Base-by-base conservation (phyloP, 768 basidiomycete genomes). In the Dacryopinax spathularia region DNA sequence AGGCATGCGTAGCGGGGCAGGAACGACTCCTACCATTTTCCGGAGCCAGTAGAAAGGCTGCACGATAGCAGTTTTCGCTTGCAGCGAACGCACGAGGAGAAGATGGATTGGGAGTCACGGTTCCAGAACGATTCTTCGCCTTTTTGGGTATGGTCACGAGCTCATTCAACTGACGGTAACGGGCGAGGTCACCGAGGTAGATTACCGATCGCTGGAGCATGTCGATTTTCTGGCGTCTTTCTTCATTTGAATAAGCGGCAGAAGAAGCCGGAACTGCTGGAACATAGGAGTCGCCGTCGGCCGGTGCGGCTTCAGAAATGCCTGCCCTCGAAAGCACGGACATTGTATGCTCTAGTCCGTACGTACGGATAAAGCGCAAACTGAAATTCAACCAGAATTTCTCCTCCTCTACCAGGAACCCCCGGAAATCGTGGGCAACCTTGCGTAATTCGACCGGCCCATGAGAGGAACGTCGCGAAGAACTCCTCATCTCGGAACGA, bases 161-260 rank as follows among this genome's bases (percentile, higher is more conserved):
- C 69, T 85, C 88, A 69, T 95, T 96, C 39, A 88, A 83, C 69
- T 98, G 94, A 64, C 87, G 81, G 75, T 99, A 99, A 39, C 96
- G 82, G 65, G 92, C 89, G 59, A 99, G 86, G 70, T 99, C 96
- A 12, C 96, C 96, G 9, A 94, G 80, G 72, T 89, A 95, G 20
- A 97, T 85, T 62, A 99, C 77, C 7, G 88, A 85, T 75, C 95
- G 96, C 76, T 86, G 88, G 41, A 93, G 75, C 43, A 89, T 84
- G 10, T 84, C 81, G n/a, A 94, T 76, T 63, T 85, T 82, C 65
- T 78, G 7, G 60, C 34, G 10, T 31, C 25, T 2, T 15, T 34
- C 48, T 63, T 60, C 27, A 33, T 64, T 80, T 82, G 70, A 79
- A 79, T 66, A 82, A 15, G 68, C 61, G 16, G 72, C 65, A 35